Evolutionary conservation across 1,284 basidiomycete genomes (phyloP), one percentile per base, ranked within the genome.

Genomic region (Agroathelia rolfsii): DNA sequence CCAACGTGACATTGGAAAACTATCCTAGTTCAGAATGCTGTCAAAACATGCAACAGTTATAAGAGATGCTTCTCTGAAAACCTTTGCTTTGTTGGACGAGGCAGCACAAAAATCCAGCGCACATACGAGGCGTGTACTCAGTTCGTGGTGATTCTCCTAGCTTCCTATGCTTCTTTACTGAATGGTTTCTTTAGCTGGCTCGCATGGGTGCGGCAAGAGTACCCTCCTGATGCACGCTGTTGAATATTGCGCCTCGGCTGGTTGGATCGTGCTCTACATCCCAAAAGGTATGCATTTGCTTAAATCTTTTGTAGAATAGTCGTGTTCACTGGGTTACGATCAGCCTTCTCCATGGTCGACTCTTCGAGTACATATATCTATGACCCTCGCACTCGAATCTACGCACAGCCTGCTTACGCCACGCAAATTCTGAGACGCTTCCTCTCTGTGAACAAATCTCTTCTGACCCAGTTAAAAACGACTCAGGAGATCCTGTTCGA

Each of bases 191-290:
- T 6, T 39, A 88, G 85, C 74, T 40, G 93, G 92, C n/a, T 53
- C 66, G 2, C 41, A 68, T 5, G 93, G 92, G 2, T 75, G 71
- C 35, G 93, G 93, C 16, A 96, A 96, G 60, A 87, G 81, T 36
- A 76, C 73, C 41, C 57, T 89, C 13, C 60, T 96, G 14, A 58
- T 94, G 2, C 93, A 97, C 52, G 68, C 79, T 0, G 75, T 87
- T 0, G 68, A 84, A 19, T 81, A 90, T 41, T 80, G 79, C 10
- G 49, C 73, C 14, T 62, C 72, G 9, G 70, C 73, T 17, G 71
- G 72, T 10, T 95, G 86, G 84, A 66, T 94, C 23, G 86, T 93
- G 16, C 56, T 95, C 27, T 96, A 94, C 53, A 69, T 90, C n/a
- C 89, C 92, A 3, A 64, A 78, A 57, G 74, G 84, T 85, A 26